Base-by-base conservation (phyloP, 2,329 filamentous ascomycete genomes). In the Fusarium sp. region DNA sequence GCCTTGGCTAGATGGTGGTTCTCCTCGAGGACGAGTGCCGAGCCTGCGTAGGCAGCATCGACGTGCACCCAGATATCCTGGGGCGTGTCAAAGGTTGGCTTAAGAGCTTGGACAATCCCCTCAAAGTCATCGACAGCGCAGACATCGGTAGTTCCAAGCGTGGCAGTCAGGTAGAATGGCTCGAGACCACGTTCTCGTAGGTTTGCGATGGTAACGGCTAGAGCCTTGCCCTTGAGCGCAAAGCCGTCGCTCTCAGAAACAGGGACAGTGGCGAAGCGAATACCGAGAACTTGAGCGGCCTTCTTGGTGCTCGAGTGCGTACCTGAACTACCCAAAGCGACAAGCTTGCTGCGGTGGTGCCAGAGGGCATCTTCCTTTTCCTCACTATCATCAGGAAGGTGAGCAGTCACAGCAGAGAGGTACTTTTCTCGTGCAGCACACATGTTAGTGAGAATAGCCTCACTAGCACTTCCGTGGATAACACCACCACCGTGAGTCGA, bases 21-120 rank as follows among this genome's bases (percentile, higher is more conserved):
- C 78, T 97, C 93, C 4, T 93, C 91, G 23, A 92, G 90, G 5
- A 97, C 83, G 5, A 98, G 87, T 1, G 94, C 92, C 0, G 93
- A 89, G 3, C 95, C 95, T 1, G 95, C 95, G 79, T 97, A 97
- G 1, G 95, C 95, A 12, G 93, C 95, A 80, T 98, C 95, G 55
- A 97, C 88, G 80, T 98, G 95, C 20, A 97, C 91, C 94, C 95
- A 97, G 54, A 97, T 82, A 69, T 88, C 84, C 54, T 83, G 82
- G 11, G 76, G 71, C 1, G 71, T 68, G 46, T 73, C 74, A 8
- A 72, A 70, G 6, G 57, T 70, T 30, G 67, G 63, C n/a, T 75
- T 76, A 28, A 88, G 78, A 7, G 80, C 79, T 52, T 79, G 76
- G 28, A 86, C 88, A 73, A 97, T 90, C 67, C 88, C 89, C 2